Percentiles rank a stretch among this genome's conserved stretches.
Conservation (phyloP, 2,329 filamentous ascomycete genomes). For the Sporothrix variecibatus region DNA sequence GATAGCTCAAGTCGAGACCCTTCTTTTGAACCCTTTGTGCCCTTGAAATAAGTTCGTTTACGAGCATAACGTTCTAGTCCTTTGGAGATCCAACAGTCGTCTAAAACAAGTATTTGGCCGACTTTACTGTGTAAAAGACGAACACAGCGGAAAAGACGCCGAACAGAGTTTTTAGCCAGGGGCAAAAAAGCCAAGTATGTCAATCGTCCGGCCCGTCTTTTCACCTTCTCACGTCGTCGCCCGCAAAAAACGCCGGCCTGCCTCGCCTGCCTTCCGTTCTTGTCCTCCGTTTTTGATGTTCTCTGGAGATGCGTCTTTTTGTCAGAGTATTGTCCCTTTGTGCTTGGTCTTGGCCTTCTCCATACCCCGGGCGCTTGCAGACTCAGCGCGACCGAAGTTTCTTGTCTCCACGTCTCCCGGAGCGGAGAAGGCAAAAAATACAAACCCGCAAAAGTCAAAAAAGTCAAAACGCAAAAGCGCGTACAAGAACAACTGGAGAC, state of each 20-base stretch:
- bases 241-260: background rate
- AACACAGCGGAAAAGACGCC: background rate
- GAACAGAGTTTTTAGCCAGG: background rate
- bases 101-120: background rate
- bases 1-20: background rate
- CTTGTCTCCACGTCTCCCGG: background rate
- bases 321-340: background rate
- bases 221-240: background rate
- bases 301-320: background rate
- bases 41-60: background rate
- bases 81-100: background rate
- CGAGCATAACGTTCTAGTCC: background rate
- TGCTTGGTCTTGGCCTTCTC: background rate
- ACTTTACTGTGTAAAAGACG: background rate
- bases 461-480: background rate
- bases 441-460: background rate
- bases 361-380: background rate
- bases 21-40: background rate
- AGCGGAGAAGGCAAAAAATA: background rate
- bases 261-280: slow-evolving; percentile 1
- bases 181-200: background rate
- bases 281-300: background rate
- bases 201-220: background rate
- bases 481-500: background rate
- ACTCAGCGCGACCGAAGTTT: background rate